These are phyloP conservation scores for Rhododendron molle DNA, from an alignment of 148 eudicot species.

Conservation along the genomic window DNA sequence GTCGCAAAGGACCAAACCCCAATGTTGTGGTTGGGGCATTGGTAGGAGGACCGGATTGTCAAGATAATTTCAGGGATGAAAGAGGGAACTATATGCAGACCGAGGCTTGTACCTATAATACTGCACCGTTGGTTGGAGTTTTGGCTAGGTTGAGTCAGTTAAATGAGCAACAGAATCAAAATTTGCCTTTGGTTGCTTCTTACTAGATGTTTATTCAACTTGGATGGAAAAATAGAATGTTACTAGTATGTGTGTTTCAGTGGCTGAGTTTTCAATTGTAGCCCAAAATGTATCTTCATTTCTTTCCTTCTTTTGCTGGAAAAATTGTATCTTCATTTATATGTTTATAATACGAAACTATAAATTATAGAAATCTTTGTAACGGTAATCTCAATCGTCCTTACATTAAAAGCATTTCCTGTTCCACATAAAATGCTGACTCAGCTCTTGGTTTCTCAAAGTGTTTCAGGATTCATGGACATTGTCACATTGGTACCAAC, in stretches of 20 bases:
- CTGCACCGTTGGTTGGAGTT: slow-evolving; percentile 80
- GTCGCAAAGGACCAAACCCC: slow-evolving; percentile 48
- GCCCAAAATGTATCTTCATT: background rate
- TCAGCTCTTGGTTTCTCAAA: background rate
- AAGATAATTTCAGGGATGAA: slow-evolving; percentile 49
- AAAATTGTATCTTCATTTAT: background rate
- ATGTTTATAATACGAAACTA: background rate
- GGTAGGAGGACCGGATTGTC: slow-evolving; percentile 11
- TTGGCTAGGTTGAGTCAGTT: slow-evolving; percentile 56
- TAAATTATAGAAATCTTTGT: background rate
- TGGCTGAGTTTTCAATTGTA: background rate
- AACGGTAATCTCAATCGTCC: background rate
- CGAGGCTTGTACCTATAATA: slow-evolving; percentile 86
- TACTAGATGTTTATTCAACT: background rate
- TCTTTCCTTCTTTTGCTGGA: background rate
- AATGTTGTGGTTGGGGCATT: slow-evolving; percentile 67
- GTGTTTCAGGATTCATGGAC: background rate
- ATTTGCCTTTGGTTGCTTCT: slow-evolving; percentile 15
- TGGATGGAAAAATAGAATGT: background rate
- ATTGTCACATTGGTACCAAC: background rate
- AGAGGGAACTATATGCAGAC: slow-evolving; percentile 76
- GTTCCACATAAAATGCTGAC: background rate
- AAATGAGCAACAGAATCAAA: background rate
- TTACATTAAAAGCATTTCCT: background rate
- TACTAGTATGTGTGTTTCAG: background rate